Evolutionary conservation across 805 yeast genomes (phyloP).

Genomic region (Alloascoidea africana): DNA sequence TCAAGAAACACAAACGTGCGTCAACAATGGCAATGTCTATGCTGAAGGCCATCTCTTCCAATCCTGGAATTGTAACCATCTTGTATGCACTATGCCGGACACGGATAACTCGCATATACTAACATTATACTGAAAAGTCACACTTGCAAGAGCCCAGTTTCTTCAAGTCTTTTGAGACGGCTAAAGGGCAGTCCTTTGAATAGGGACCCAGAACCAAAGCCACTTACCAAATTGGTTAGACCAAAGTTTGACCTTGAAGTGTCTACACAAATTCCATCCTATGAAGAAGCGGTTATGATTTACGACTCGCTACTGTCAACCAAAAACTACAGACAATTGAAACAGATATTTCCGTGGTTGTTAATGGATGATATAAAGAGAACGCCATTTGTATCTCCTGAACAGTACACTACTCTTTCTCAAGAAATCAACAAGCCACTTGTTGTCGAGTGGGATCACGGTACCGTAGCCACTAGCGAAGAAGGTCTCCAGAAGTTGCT

Average conservation of each 20-base stretch:
- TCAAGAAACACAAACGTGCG: too few species aligned
- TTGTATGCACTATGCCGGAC: background rate
- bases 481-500: background rate
- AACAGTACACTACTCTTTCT: background rate
- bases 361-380: background rate
- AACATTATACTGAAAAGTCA: background rate
- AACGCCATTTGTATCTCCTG: background rate
- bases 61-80: background rate
- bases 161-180: background rate
- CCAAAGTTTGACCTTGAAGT: background rate
- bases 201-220: too few species aligned
- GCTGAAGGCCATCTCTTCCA: background rate
- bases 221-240: background rate
- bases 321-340: background rate
- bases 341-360: background rate
- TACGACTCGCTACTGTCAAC: background rate
- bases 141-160: background rate
- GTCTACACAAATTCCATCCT: background rate
- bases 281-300: background rate
- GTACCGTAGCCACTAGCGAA: background rate
- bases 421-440: background rate
- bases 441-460: slow-evolving; percentile 1
- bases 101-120: background rate
- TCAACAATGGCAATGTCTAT: too few species aligned
- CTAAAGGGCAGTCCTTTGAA: too few species aligned